phyloP scores from a whole-genome alignment of 2,329 filamentous ascomycete species.

The Alternaria sp. region DNA sequence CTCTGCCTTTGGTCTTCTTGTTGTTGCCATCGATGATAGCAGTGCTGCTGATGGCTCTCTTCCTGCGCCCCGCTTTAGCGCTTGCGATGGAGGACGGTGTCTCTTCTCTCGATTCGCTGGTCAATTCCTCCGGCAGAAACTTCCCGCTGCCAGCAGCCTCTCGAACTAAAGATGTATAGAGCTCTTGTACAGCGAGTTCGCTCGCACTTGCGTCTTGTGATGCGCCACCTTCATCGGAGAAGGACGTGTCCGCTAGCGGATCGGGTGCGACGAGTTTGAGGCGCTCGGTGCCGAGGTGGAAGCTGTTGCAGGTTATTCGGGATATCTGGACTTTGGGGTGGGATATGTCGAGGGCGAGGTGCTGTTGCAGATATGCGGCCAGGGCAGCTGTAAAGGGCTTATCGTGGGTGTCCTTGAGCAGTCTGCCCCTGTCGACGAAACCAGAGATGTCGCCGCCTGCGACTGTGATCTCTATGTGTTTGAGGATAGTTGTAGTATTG shows the following conservation, averaged over 20 bases:
- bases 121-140: conserved; percentile 32
- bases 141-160: conserved; percentile 44
- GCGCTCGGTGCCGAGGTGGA: conserved; percentile 48
- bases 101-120: conserved; percentile 14
- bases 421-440: conserved; percentile 41
- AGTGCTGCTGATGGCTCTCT: conserved; percentile 36
- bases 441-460: conserved; percentile 47
- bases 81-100: conserved; percentile 36
- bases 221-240: conserved; percentile 27
- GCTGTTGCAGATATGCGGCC: conserved; percentile 45
- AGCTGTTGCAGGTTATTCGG: conserved; percentile 51
- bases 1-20: conserved; percentile 34
- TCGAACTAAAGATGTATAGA: conserved; percentile 37
- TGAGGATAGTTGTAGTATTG: conserved; percentile 40
- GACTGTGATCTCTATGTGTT: conserved; percentile 54
- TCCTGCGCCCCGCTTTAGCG: conserved; percentile 22
- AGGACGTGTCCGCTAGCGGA: conserved; percentile 29
- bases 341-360: conserved; percentile 51
- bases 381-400: conserved; percentile 51
- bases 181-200: conserved; percentile 41
- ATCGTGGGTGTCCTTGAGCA: conserved; percentile 11
- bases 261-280: conserved; percentile 48
- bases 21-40: conserved; percentile 21
- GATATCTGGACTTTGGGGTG: conserved; percentile 50
- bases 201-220: conserved; percentile 36